Base-by-base conservation (phyloP, 2,329 filamentous ascomycete genomes). In the Coniochaeta sp. region DNA sequence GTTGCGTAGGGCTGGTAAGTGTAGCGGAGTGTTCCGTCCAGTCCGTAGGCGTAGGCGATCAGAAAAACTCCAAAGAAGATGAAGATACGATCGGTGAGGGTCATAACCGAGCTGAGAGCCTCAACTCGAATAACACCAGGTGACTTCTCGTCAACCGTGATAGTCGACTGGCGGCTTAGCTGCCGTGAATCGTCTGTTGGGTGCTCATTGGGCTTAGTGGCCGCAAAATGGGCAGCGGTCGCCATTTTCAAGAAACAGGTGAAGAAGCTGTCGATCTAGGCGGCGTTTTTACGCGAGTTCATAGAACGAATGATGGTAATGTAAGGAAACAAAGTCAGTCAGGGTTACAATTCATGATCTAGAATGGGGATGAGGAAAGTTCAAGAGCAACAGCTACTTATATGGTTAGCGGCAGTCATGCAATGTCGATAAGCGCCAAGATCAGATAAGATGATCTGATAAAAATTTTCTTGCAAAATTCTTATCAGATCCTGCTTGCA, bases 1-100 rank as follows among this genome's bases (percentile, higher is more conserved):
- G 83, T 84, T 1, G 84, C 85, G 57, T 74, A 70, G 6, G 83
- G 76, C 75, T 84, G 82, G 69, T 82, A 85, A 7, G 78, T 76
- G 63, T 77, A 80, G 16, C 84, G 78, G 50, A 87, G 74, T 1
- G 76, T 81, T 26, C 81, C 81, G 63, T 87, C 84, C 24, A 88
- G 75, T 1, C 83, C 81, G 68, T 88, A 89, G 36, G 79, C 82
- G 69, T 87, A 89, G 12, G 85, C 81, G 58, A 88, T 73, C 34
- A 89, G 69, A 68, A 89, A 88, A 63, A 88, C 75, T 26, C 84
- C 77, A 10, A 81, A 66, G 71, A 88, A 88, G 68, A 89, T 78
- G 62, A 78, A 75, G 61, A 83, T 63, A 32, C 83, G 82, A 68
- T 88, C 83, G 16, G 65, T 61, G 4, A 71, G 62, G 19, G 79